Evolutionary conservation across 257 asterid genomes (phyloP), one percentile per base, ranked within the genome.

Genomic region (Solanum pinnatisectum): DNA sequence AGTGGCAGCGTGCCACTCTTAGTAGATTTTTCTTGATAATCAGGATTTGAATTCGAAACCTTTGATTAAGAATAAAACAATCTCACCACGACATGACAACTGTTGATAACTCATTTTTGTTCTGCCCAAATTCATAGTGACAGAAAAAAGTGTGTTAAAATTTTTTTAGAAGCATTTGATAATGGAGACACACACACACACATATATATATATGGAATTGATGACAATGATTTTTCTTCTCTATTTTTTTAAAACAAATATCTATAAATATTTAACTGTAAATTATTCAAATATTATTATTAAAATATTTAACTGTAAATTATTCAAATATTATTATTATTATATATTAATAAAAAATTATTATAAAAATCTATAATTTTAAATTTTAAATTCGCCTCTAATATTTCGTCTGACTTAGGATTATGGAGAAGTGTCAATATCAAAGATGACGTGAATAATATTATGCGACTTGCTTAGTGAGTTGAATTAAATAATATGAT

Each of bases 391-490:
- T 70, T 30, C 0, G 6, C 5, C 3, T 15, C 13, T 73, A 35
- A 42, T 56, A 23, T 40, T 40, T 44, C 52, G 2, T 4, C 8
- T 0, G 36, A 46, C 40, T 46, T 81, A 1, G 27, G 25, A 30
- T 1, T 27, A 44, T 27, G 67, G 67, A 46, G 85, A 46, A 81
- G 85, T 46, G 85, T 46, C 68, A 30, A 46, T 46, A 46, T 81
- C 68, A 27, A 9, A 81, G 27, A 46, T 81, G 85, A 81, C 42
- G 67, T 44, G 27, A 46, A 81, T 46, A 81, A 4, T 16, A 81
- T 27, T 68, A 81, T 81, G 85, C 85, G 85, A 81, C 67, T 81
- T 81, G 85, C 85, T 49, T 46, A 27, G 27, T 79, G 67, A 79
- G 67, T 10, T 79, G 12, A 77, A n/a, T 76, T 37, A 76, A 23